Conservation (phyloP, 495 filamentous ascomycete genomes). For the Aspergillus baeticus region DNA sequence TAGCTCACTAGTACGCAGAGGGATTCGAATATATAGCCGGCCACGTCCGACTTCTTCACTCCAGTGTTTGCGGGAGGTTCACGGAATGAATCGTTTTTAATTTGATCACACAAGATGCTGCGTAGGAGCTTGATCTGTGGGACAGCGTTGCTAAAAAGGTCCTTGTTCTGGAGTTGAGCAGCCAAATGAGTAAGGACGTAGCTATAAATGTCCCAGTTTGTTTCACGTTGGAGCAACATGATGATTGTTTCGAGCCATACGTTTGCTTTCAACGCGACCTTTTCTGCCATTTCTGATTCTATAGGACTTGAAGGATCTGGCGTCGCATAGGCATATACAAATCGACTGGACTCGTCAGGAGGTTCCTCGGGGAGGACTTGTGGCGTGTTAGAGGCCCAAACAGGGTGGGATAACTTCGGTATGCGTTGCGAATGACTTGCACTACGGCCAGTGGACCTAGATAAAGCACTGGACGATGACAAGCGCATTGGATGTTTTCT, state of each 20-base stretch:
- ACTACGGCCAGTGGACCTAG: slow-evolving; percentile 32
- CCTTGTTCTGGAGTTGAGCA: slow-evolving; percentile 83
- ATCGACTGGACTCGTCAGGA: slow-evolving; percentile 42
- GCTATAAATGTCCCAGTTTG: slow-evolving; percentile 93
- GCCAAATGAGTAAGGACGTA: slow-evolving; percentile 86
- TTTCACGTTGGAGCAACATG: slow-evolving; percentile 68
- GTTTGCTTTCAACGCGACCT: slow-evolving; percentile 57
- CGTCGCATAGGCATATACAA: slow-evolving; percentile 40
- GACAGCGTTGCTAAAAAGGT: slow-evolving; percentile 71
- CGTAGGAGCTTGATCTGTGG: slow-evolving; percentile 75
- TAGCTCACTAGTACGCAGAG: slow-evolving; percentile 86
- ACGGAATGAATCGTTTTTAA: slow-evolving; percentile 69
- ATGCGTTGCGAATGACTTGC: slow-evolving; percentile 33
- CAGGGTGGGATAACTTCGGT: slow-evolving; percentile 45
- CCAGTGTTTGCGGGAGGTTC: slow-evolving; percentile 73
- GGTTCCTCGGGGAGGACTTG: slow-evolving; percentile 55
- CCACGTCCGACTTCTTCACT: slow-evolving; percentile 83
- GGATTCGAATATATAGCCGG: slow-evolving; percentile 80
- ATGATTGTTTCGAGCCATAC: slow-evolving; percentile 77
- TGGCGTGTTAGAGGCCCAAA: slow-evolving; percentile 55
- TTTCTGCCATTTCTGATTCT: slow-evolving; percentile 25
- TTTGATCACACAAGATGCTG: slow-evolving; percentile 73
- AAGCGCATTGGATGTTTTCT: slow-evolving; percentile 27
- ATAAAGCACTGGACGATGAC: slow-evolving; percentile 16
- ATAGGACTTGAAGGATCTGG: slow-evolving; percentile 16